These are phyloP conservation scores for Solanum paucissectum DNA, from an alignment of 257 asterid species.

Conservation along the genomic window DNA sequence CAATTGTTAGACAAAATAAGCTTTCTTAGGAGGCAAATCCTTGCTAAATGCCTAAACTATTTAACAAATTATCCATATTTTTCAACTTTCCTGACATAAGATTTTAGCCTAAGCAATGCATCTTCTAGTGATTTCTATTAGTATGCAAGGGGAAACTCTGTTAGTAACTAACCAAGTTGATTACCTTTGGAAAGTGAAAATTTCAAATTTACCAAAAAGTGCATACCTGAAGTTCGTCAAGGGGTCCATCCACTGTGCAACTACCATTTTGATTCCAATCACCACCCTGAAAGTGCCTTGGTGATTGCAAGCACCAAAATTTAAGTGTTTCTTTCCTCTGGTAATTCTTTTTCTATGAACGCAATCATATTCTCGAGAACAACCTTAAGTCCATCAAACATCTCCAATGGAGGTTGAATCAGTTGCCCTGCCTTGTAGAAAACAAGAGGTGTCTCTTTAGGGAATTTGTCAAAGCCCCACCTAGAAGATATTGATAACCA, in stretches of 20 bases:
- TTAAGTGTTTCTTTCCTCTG: slow-evolving; percentile 43
- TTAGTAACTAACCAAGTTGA: neutral
- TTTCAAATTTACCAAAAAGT: neutral
- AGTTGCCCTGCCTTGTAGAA: slow-evolving; percentile 72
- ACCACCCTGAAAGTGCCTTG: slow-evolving; percentile 94
- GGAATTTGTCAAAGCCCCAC: slow-evolving; percentile 94
- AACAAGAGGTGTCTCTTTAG: slow-evolving; percentile 72
- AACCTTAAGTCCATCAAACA: slow-evolving; percentile 53
- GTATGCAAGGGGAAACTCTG: neutral
- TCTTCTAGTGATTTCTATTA: neutral
- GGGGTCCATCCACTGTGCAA: slow-evolving; percentile 67
- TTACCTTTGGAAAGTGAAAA: neutral
- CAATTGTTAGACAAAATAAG: neutral
- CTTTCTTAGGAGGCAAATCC: neutral
- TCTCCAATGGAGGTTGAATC: slow-evolving; percentile 55
- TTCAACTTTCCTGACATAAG: neutral
- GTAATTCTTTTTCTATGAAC: slow-evolving; percentile 50
- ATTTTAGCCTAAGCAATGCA: neutral
- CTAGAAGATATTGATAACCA: slow-evolving; percentile 24
- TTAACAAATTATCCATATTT: neutral
- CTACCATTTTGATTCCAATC: slow-evolving; percentile 98
- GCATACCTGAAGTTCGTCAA: slow-evolving; percentile 61
- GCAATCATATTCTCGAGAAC: slow-evolving; percentile 66
- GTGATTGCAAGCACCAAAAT: slow-evolving; percentile 93
- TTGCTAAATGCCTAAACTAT: neutral